Base-by-base conservation (phyloP, 441 rosid genomes). In the Adansonia grandidieri region DNA sequence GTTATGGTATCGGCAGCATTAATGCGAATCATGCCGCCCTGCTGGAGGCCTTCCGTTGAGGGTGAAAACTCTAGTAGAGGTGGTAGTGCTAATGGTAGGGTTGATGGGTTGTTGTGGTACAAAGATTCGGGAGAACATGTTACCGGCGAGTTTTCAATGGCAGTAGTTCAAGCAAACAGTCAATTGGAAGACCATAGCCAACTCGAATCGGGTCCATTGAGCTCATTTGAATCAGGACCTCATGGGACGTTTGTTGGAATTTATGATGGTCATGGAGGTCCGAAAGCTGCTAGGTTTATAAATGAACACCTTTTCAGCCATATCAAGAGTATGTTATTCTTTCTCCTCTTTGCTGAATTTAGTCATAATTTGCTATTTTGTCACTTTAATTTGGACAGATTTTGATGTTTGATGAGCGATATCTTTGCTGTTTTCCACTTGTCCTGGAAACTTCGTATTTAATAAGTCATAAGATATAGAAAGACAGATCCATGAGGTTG, bases 251-350 rank as follows among this genome's bases (percentile, higher is more conserved):
- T 94, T 87, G 95, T 94, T 47, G 99, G 99, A 81, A 84, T 96
- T 71, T 96, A 94, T 19, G 98, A 96, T 84, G 99, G 97, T 61
- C 99, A 93, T 88, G 98, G 98, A 81, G 98, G 98, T 77, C 92
- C 98, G 8, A 98, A 95, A 83, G 88, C 98, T 62, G 90, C 98
- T 45, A 86, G 80, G 44, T 95, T 91, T 77, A 91, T 91, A 6
- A 93, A 89, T 77, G 87, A 96, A n/a, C 89, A 79, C 72, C 90
- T 94, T 28, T 96, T 91, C 24, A 61, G 80, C 65, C 85, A 96
- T 77, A 79, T 96, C 80, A 91, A 86, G 88, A 89, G 93, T 92
- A 87, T 32, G 94, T 51, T 58, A 61, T 77, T 72, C 56, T 76
- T 28, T 50, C 47, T 74, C 22, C 40, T 77, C 28, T 19, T 42